Evolutionary conservation across 768 basidiomycete genomes (phyloP).

Genomic region (Auricularia sp.): DNA sequence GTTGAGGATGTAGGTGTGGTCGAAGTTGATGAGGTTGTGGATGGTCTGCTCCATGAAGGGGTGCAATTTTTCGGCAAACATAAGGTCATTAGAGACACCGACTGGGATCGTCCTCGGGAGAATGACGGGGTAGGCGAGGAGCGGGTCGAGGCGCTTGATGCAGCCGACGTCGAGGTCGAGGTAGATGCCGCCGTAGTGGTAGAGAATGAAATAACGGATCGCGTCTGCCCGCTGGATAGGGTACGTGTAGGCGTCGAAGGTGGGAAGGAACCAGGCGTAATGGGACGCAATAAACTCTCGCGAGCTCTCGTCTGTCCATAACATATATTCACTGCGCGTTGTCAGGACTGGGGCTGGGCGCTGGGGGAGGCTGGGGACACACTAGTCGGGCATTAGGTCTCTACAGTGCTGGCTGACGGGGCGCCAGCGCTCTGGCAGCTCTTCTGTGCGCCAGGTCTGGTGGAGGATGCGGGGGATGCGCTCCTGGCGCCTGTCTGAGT

Average conservation of each 20-base stretch:
- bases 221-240: conserved; percentile 92
- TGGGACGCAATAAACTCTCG: conserved; percentile 80
- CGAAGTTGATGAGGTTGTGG: conserved; percentile 82
- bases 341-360: background rate
- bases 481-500: conserved; percentile 51
- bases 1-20: conserved; percentile 90
- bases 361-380: conserved; percentile 27
- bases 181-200: conserved; percentile 93
- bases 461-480: conserved; percentile 88
- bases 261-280: conserved; percentile 90
- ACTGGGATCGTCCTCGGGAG: conserved; percentile 94
- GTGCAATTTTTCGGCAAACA: conserved; percentile 77
- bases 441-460: conserved; percentile 96
- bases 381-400: conserved; percentile 95
- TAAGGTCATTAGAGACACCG: conserved; percentile 95
- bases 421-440: conserved; percentile 73
- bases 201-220: conserved; percentile 95
- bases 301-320: conserved; percentile 92
- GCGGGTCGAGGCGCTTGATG: conserved; percentile 71
- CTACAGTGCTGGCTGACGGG: conserved; percentile 73
- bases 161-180: conserved; percentile 97
- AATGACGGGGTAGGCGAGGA: conserved; percentile 78
- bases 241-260: conserved; percentile 86
- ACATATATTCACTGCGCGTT: conserved; percentile 74
- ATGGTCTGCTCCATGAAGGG: conserved; percentile 91